Conservation (phyloP, 2,329 filamentous ascomycete genomes). For the Sphaerostilbella broomeana region DNA sequence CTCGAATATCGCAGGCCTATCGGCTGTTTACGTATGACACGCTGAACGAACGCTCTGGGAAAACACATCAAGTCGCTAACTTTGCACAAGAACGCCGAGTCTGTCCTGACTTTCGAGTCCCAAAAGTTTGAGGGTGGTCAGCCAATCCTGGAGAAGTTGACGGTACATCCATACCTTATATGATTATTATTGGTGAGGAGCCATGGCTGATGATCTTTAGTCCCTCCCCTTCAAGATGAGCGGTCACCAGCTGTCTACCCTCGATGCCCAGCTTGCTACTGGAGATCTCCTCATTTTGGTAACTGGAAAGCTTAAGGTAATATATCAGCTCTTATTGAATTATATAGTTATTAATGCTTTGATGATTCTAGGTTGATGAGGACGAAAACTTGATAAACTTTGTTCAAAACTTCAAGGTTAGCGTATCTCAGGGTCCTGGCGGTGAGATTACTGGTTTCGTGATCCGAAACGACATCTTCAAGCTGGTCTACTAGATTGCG, state of each 20-base stretch:
- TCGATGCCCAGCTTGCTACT: slow-evolving; percentile 75
- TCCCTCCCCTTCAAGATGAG: slow-evolving; percentile 74
- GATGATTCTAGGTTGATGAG: slow-evolving; percentile 6
- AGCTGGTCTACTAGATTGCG: slow-evolving; percentile 61
- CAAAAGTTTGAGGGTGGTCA: slow-evolving; percentile 55
- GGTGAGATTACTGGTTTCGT: slow-evolving; percentile 48
- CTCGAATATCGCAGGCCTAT: slow-evolving; percentile 40
- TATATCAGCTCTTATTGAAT: neutral
- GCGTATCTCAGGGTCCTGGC: slow-evolving; percentile 9
- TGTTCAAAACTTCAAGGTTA: slow-evolving; percentile 13
- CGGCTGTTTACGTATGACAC: slow-evolving; percentile 58
- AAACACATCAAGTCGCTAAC: neutral
- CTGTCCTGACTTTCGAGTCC: slow-evolving; percentile 92
- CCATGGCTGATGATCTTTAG: slow-evolving; percentile 49
- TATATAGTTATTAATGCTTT: neutral
- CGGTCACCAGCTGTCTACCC: slow-evolving; percentile 66
- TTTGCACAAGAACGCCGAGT: slow-evolving; percentile 35
- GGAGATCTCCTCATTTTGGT: slow-evolving; percentile 80
- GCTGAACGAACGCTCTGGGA: neutral
- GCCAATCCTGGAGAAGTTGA: slow-evolving; percentile 73
- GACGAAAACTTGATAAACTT: slow-evolving; percentile 14
- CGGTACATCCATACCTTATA: slow-evolving; percentile 47
- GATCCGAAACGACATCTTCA: slow-evolving; percentile 93
- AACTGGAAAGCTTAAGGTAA: slow-evolving; percentile 76
- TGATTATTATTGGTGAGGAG: neutral